Base-by-base conservation (phyloP, 306 rosid species). In the Herpetospermum pedunculosum region DNA sequence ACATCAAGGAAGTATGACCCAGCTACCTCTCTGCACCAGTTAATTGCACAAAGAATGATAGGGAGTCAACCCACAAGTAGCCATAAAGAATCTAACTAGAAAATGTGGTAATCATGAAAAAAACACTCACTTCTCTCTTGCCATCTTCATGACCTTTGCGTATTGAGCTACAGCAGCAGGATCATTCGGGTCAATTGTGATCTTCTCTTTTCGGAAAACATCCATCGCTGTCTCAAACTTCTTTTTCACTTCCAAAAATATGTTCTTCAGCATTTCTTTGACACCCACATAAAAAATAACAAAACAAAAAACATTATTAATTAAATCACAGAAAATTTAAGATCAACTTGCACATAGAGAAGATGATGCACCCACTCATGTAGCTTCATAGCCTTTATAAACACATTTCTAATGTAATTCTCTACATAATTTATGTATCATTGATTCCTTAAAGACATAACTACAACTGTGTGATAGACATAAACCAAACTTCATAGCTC, bases 141-240 rank as follows among this genome's bases (percentile, higher is more conserved):
- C 77, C 28, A 88, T 83, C 81, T 87, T 91, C 96, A 91, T 91
- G 91, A 94, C 90, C n/a, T 80, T 85, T 1, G 92, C 87, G 72
- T 91, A 94, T 6, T 88, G 90, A 85, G 95, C 41, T 60, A 94
- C 99, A 25, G 97, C 96, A 78, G 95, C 90, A 43, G 91, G 87
- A 80, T 91, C 97, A 32, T 91, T 85, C 1, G 99, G 96, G 78
- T 81, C 97, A 2, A 94, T 88, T 77, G 92, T 94, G 85, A 94
- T 88, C 91, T 94, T 94, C 83, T 94, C 99, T 57, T 80, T 85
- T 70, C 84, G 89, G 73, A 94, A 87, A 62, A 94, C 76, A 74
- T 83, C 91, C 10, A 91, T 32, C 57, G 99, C 96, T 0, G 88
- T 75, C 83, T 91, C 97, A 46, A 91, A 91, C 79, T 91, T 91